Percentiles rank a stretch among this genome's conserved stretches.
These are phyloP conservation scores for Penicillium digitatum DNA, from an alignment of 2,329 filamentous ascomycete genomes.

Conservation along the genomic window DNA sequence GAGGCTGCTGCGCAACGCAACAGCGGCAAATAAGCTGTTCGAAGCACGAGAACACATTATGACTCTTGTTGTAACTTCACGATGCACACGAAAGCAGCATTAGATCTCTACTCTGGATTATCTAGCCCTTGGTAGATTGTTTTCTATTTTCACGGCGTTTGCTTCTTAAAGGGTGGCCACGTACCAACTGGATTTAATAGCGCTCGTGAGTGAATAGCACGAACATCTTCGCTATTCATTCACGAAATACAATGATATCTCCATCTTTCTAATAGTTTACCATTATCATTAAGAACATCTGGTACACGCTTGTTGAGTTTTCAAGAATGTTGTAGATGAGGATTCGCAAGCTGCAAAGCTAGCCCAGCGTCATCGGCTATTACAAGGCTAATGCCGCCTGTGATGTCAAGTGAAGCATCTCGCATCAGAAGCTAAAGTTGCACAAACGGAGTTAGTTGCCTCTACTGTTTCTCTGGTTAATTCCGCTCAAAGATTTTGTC, in stretches of 20 bases:
- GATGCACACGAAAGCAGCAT: background rate
- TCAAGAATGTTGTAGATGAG: background rate
- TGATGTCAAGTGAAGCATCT: background rate
- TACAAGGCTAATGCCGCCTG: background rate
- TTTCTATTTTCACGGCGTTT: constrained; percentile 1
- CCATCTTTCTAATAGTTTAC: background rate
- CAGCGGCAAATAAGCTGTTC: constrained; percentile 47
- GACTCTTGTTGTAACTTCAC: background rate
- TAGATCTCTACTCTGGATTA: background rate
- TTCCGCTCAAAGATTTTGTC: background rate
- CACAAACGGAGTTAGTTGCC: background rate
- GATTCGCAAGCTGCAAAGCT: background rate
- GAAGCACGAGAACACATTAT: background rate
- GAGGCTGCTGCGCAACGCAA: constrained; percentile 68
- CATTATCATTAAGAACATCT: background rate
- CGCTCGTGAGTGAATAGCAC: background rate
- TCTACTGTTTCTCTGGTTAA: background rate
- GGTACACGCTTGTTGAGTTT: background rate
- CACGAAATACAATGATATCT: background rate
- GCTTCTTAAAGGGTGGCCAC: background rate
- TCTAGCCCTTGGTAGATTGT: background rate
- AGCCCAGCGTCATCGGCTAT: background rate
- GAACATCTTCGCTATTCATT: background rate
- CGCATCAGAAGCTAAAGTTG: background rate
- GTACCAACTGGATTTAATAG: background rate